Percentiles rank a stretch among this genome's conserved stretches.
Evolutionary conservation across 495 filamentous ascomycete genomes (phyloP).

Genomic region (Bacidia gigantensis): DNA sequence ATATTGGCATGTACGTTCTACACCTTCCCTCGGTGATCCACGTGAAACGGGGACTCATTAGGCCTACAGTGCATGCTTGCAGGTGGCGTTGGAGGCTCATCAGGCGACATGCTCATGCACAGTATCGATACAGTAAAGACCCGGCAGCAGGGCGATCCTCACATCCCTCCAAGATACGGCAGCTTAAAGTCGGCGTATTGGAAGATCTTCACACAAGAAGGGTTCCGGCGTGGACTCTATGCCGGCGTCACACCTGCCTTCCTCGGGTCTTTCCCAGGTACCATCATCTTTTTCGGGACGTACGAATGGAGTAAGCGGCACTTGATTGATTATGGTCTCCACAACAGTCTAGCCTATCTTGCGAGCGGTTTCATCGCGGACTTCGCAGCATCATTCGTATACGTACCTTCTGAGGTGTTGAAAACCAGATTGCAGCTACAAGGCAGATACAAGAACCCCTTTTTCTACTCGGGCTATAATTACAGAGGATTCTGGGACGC

Average conservation of each 20-base stretch:
- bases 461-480: constrained; percentile 75
- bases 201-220: constrained; percentile 87
- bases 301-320: constrained; percentile 90
- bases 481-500: constrained; percentile 73
- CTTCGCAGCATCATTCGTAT: constrained; percentile 78
- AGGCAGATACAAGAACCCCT: constrained; percentile 86
- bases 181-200: constrained; percentile 78
- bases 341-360: constrained; percentile 69
- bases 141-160: constrained; percentile 91
- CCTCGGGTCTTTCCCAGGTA: constrained; percentile 85
- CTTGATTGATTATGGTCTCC: constrained; percentile 71
- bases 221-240: constrained; percentile 77
- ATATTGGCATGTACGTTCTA: constrained; percentile 47
- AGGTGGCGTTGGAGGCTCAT: constrained; percentile 78
- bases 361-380: constrained; percentile 81
- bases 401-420: constrained; percentile 91
- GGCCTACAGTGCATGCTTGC: constrained; percentile 76
- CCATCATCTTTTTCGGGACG: constrained; percentile 85
- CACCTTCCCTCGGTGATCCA: background rate
- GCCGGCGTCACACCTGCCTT: constrained; percentile 82
- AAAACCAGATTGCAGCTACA: constrained; percentile 93
- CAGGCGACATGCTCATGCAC: constrained; percentile 96
- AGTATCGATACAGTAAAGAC: constrained; percentile 98
- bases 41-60: background rate
- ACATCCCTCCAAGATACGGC: constrained; percentile 79